Base-by-base conservation (phyloP, 768 basidiomycete genomes). In the Rhizopogon rudus region DNA sequence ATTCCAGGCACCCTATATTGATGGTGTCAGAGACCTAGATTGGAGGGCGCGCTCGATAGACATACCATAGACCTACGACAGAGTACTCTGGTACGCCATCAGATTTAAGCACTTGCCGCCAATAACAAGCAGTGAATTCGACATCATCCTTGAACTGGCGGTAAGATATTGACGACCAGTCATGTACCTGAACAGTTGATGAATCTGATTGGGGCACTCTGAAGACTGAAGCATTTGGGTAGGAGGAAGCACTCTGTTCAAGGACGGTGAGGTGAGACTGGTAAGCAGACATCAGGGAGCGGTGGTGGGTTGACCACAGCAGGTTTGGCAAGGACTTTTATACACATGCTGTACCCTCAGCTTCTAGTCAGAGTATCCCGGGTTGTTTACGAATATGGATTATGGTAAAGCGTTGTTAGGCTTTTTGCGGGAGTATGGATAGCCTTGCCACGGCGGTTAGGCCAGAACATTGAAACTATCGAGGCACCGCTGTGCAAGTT, bases 41-140 rank as follows among this genome's bases (percentile, higher is more conserved):
- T 44, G 35, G 16, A 49, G 46, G 29, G 44, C 31, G 55, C 22
- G 40, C 20, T 53, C 25, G 31, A 25, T 28, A 49, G n/a, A 69
- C 83, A 43, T 65, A 89, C 89, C 89, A 91, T 54, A 89, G 68
- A 17, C 88, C 88, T 40, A 91, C 74, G 31, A 91, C 81, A 8
- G 88, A 84, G 51, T 79, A 70, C 44, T 68, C 71, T 29, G 74
- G 70, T 49, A 90, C 74, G 40, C 75, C 76, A 20, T 75, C 69
- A 40, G 72, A 64, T 39, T 64, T 63, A 42, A 91, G 73, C n/a
- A 70, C 65, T 14, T 67, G 70, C 39, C 78, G 75, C 83, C 88
- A 91, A 65, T 87, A 77, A 44, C 75, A 77, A 37, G 88, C 87
- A 58, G 78, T 81, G 35, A 72, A 67, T 63, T 88, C 84, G 61